Conservation (phyloP, 495 filamentous ascomycete species). For the Aspergillus sclerotioniger region DNA sequence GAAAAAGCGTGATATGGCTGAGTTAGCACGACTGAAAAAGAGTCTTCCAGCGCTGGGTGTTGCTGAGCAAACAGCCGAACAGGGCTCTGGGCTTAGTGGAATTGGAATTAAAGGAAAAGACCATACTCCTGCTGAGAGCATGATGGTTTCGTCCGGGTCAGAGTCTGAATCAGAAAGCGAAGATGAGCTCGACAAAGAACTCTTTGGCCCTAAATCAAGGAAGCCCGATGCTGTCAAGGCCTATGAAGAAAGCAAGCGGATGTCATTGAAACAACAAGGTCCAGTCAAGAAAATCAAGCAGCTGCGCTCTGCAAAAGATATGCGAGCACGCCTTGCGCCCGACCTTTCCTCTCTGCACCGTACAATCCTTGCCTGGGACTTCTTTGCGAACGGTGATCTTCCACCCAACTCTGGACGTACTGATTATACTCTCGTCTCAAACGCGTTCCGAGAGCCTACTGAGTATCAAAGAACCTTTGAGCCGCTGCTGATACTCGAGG, state of each 20-base stretch:
- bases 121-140: slow-evolving; percentile 69
- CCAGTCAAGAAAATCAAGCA: slow-evolving; percentile 80
- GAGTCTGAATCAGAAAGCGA: slow-evolving; percentile 76
- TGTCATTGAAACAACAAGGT: slow-evolving; percentile 53
- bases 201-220: slow-evolving; percentile 52
- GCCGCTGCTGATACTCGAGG: slow-evolving; percentile 86
- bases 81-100: slow-evolving; percentile 73
- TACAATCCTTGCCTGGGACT: slow-evolving; percentile 87
- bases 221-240: slow-evolving; percentile 49
- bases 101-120: slow-evolving; percentile 82
- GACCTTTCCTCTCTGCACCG: slow-evolving; percentile 84
- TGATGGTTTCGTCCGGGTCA: slow-evolving; percentile 76
- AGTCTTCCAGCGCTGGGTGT: slow-evolving; percentile 50
- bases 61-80: slow-evolving; percentile 59
- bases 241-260: slow-evolving; percentile 54
- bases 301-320: slow-evolving; percentile 78
- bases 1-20: slow-evolving; percentile 65
- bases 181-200: slow-evolving; percentile 60
- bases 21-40: slow-evolving; percentile 62
- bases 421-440: slow-evolving; percentile 70
- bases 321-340: slow-evolving; percentile 87
- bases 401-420: slow-evolving; percentile 68
- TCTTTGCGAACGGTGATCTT: slow-evolving; percentile 80
- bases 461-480: slow-evolving; percentile 89
- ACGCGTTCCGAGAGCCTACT: slow-evolving; percentile 67